Conservation (phyloP, 192 early-diverging fungal genomes). For the Coemansia sp. region DNA sequence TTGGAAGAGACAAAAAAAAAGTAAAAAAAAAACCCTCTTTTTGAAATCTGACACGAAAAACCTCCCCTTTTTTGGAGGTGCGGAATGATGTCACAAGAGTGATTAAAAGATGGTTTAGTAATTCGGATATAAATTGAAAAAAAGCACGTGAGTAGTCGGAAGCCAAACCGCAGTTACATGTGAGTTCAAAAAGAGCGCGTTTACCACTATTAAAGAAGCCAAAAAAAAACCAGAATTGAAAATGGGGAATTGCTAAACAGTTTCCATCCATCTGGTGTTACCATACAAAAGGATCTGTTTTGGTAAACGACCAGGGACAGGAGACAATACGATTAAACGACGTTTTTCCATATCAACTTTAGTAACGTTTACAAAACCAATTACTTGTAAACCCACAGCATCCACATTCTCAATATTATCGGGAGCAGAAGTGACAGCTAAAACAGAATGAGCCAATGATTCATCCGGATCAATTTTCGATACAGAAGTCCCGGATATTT, state of each 20-base stretch:
- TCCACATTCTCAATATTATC: constrained; percentile 62
- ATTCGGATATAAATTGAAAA: no score
- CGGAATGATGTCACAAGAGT: not conserved
- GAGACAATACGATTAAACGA: constrained; percentile 82
- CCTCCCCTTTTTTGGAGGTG: no score
- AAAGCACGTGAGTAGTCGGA: no score
- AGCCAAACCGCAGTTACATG: no score
- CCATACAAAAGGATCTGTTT: constrained; percentile 82
- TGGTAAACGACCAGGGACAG: constrained; percentile 84
- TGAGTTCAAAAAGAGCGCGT: no score
- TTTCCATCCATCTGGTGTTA: constrained; percentile 90
- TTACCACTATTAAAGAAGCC: no score
- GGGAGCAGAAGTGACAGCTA: constrained; percentile 73
- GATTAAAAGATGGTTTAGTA: not conserved
- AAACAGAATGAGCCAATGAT: constrained; percentile 77
- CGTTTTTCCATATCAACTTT: constrained; percentile 77
- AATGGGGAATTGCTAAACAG: constrained; percentile 16
- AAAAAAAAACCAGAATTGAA: not conserved
- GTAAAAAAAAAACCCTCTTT: not conserved
- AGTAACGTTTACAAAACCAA: constrained; percentile 44
- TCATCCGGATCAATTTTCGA: constrained; percentile 78
- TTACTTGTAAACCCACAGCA: constrained; percentile 79
- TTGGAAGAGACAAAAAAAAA: not conserved
- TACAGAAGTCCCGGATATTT: constrained; percentile 75
- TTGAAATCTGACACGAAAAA: not conserved